phyloP scores from a whole-genome alignment of 2,329 filamentous ascomycete genomes.

The Colletotrichum viniferum region DNA sequence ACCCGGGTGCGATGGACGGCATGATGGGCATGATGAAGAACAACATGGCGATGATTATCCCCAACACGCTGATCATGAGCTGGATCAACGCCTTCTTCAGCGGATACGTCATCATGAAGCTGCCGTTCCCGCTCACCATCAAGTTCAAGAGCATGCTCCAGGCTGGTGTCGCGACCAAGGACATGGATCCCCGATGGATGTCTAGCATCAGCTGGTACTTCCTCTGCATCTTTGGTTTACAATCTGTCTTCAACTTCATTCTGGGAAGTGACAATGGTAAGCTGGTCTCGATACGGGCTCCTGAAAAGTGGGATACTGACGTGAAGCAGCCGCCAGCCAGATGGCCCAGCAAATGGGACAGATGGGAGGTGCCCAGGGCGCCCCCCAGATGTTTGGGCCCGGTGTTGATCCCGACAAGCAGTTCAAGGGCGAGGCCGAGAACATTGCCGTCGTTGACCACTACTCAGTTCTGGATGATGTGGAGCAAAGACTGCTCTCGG shows the following conservation, averaged over 20 bases:
- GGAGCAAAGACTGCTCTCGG: conserved; percentile 78
- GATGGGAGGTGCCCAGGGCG: conserved; percentile 65
- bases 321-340: conserved; percentile 78
- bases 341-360: conserved; percentile 90
- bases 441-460: conserved; percentile 92
- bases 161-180: conserved; percentile 91
- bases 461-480: conserved; percentile 89
- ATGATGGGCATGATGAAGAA: conserved; percentile 99
- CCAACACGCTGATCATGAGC: conserved; percentile 98
- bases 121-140: conserved; percentile 95
- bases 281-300: conserved; percentile 31
- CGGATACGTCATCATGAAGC: conserved; percentile 97
- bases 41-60: conserved; percentile 99
- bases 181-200: conserved; percentile 98
- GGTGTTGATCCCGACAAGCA: conserved; percentile 96
- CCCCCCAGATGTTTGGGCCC: conserved; percentile 81
- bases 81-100: conserved; percentile 99
- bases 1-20: conserved; percentile 96
- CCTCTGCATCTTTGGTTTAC: conserved; percentile 92
- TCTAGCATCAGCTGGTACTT: conserved; percentile 99
- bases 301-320: conserved; percentile 27
- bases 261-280: conserved; percentile 94
- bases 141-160: conserved; percentile 99
- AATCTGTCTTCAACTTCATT: conserved; percentile 96
- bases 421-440: conserved; percentile 91